Percentiles rank a stretch among this genome's conserved stretches.
These are phyloP conservation scores for Pistacia integerrima DNA, from an alignment of 345 rosid species.

Conservation along the genomic window DNA sequence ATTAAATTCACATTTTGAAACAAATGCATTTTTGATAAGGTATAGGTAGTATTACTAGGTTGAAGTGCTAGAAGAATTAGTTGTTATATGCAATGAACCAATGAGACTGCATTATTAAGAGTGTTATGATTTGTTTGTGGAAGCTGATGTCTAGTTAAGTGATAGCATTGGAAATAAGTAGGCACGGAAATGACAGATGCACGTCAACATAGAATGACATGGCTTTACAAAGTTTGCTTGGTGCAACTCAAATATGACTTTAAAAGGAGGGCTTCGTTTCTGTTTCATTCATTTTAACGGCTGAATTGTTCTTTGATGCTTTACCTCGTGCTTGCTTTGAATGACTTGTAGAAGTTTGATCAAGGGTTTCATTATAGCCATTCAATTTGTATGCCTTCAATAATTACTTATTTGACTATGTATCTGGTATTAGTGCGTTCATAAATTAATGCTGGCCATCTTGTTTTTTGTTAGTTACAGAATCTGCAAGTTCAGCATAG, in stretches of 20 bases:
- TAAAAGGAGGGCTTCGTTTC: background rate
- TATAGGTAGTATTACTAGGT: background rate
- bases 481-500: constrained; percentile 16
- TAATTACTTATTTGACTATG: background rate
- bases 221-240: background rate
- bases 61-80: background rate
- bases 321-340: background rate
- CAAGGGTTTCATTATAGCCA: background rate
- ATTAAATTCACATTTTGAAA: background rate
- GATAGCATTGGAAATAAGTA: background rate
- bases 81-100: background rate
- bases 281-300: background rate
- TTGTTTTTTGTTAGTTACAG: constrained; percentile 11
- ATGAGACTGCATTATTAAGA: background rate
- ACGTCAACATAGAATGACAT: background rate
- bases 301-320: background rate
- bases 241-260: background rate
- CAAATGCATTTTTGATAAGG: background rate
- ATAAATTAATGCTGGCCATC: background rate
- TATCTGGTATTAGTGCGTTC: background rate
- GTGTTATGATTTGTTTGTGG: background rate
- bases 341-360: background rate
- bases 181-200: background rate
- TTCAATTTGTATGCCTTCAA: background rate
- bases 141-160: background rate